Percentiles rank a stretch among this genome's conserved stretches.
These are phyloP conservation scores for Protomyces pachydermus DNA, from an alignment of 1,139 yeast genomes.

Conservation along the genomic window DNA sequence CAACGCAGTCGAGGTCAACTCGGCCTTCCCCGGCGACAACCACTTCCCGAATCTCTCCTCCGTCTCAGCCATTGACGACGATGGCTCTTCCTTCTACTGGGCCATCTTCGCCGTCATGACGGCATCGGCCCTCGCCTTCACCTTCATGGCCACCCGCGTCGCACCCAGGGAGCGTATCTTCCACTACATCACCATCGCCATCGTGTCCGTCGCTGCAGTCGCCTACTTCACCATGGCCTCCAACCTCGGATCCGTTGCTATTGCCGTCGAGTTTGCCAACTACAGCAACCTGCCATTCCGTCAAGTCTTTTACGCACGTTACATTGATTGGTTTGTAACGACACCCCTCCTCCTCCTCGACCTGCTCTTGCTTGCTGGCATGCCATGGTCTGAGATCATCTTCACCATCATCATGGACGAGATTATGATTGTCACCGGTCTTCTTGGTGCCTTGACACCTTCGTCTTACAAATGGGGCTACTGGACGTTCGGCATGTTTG, in stretches of 20 bases:
- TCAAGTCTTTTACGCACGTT: slow-evolving; percentile 62
- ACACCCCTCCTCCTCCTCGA: slow-evolving; percentile 53
- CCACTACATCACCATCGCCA: slow-evolving; percentile 47
- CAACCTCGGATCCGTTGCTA: slow-evolving; percentile 58
- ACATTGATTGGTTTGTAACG: slow-evolving; percentile 62
- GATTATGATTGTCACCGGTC: slow-evolving; percentile 39
- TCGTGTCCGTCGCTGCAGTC: slow-evolving; percentile 48
- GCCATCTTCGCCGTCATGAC: slow-evolving; percentile 55
- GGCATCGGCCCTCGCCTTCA: slow-evolving; percentile 45
- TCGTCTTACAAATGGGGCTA: slow-evolving; percentile 67
- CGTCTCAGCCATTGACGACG: slow-evolving; percentile 43
- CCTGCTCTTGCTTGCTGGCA: slow-evolving; percentile 38
- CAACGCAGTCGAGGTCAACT: slow-evolving; percentile 16
- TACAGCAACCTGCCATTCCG: slow-evolving; percentile 42
- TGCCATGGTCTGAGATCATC: slow-evolving; percentile 22
- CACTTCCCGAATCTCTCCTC: slow-evolving; percentile 43
- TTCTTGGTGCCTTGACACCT: slow-evolving; percentile 21
- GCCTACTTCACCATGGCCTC: slow-evolving; percentile 63
- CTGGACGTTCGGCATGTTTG: slow-evolving; percentile 43
- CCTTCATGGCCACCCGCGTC: slow-evolving; percentile 41
- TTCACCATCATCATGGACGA: slow-evolving; percentile 37
- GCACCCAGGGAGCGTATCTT: slow-evolving; percentile 45
- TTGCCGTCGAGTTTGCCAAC: slow-evolving; percentile 54
- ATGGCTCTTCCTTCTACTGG: slow-evolving; percentile 71
- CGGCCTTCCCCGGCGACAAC: neutral